A percentile compares a stretch with the other conserved stretches of the same genome.
phyloP scores from a whole-genome alignment of 1,284 basidiomycete genomes.

The Cryptococcus jaspeensis region DNA sequence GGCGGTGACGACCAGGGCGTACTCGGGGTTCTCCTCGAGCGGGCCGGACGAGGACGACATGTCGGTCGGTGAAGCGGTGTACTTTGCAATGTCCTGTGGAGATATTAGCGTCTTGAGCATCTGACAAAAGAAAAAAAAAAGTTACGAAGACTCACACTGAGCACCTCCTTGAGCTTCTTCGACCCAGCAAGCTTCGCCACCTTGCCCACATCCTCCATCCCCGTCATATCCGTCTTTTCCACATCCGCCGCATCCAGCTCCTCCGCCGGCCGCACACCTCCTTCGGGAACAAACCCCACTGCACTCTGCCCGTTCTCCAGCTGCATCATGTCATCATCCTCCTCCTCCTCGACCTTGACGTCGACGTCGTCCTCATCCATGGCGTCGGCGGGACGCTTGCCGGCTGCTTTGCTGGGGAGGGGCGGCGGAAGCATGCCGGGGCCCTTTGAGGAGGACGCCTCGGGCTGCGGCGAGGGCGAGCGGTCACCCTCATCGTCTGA shows the following conservation, averaged over 20 bases:
- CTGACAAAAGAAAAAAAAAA: not conserved
- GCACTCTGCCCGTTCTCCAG: constrained; percentile 41
- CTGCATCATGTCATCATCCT: constrained; percentile 38
- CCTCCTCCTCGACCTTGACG: constrained; percentile 23
- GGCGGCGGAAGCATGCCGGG: constrained; percentile 42
- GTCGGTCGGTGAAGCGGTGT: constrained; percentile 70
- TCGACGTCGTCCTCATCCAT: constrained; percentile 31
- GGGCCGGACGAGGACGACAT: constrained; percentile 64
- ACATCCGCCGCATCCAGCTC: constrained; percentile 92
- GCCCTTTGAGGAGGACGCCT: constrained; percentile 24
- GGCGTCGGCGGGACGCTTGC: constrained; percentile 29
- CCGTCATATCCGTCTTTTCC: constrained; percentile 81
- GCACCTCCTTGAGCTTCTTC: constrained; percentile 77
- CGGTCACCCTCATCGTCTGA: constrained; percentile 42
- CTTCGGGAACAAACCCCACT: constrained; percentile 72
- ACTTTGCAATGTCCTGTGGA: constrained; percentile 80
- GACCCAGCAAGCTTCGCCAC: constrained; percentile 86
- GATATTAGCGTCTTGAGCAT: not conserved
- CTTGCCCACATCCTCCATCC: constrained; percentile 76
- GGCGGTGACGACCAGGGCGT: constrained; percentile 91
- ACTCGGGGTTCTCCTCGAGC: constrained; percentile 91
- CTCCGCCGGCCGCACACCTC: constrained; percentile 86
- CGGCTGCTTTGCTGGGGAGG: constrained; percentile 22
- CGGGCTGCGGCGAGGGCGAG: constrained; percentile 16
- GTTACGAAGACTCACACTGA: constrained; percentile 60